These are phyloP conservation scores for Metarhizium album DNA, from an alignment of 2,329 filamentous ascomycete genomes.

Conservation along the genomic window DNA sequence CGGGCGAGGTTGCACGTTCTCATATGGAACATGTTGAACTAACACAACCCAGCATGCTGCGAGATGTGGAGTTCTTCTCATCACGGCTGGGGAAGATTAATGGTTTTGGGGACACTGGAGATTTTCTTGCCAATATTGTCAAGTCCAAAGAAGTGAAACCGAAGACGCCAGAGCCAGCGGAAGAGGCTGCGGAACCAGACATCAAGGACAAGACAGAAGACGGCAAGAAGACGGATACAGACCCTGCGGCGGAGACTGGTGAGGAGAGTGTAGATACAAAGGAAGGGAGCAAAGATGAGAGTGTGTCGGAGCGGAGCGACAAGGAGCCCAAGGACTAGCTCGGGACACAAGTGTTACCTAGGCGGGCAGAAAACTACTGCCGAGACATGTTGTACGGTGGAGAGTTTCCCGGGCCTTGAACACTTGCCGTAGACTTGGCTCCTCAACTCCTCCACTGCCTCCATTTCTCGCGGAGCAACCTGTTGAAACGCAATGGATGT, in stretches of 20 bases:
- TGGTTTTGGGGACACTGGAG: constrained; percentile 64
- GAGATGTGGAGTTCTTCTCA: constrained; percentile 65
- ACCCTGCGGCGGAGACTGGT: not conserved
- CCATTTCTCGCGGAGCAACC: too few species aligned
- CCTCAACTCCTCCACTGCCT: too few species aligned
- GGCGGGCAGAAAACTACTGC: too few species aligned
- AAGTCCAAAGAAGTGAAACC: constrained; percentile 42
- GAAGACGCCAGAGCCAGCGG: constrained; percentile 7
- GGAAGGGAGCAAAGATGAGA: not conserved
- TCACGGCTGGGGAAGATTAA: constrained; percentile 65
- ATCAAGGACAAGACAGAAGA: constrained; percentile 8
- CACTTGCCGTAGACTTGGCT: too few species aligned
- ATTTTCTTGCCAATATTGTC: constrained; percentile 55
- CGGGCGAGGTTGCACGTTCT: not conserved
- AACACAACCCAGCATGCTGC: constrained; percentile 49
- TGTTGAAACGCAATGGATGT: too few species aligned
- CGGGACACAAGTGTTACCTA: too few species aligned
- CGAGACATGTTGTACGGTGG: too few species aligned
- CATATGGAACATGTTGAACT: not conserved
- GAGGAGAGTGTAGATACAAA: not conserved
- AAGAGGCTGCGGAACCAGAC: constrained; percentile 8
- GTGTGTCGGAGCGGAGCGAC: too few species aligned
- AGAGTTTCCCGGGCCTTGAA: too few species aligned
- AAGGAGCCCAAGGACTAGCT: too few species aligned
- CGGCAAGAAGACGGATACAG: not conserved